Base-by-base conservation (phyloP, 805 yeast genomes). In the Saturnispora serradocipensis region DNA sequence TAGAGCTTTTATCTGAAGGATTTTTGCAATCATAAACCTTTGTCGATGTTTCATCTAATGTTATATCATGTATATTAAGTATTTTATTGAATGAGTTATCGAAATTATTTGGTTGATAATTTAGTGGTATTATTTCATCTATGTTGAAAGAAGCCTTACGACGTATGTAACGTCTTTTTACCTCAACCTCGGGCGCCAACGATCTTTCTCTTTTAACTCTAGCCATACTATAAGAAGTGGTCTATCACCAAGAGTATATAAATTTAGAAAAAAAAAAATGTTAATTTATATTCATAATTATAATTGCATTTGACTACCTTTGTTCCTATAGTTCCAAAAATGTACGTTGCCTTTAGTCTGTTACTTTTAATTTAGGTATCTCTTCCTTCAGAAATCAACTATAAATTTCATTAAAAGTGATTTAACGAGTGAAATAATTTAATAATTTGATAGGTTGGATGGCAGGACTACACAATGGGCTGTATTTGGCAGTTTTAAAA, bases 91-190 rank as follows among this genome's bases (percentile, higher is more conserved):
- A 78, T 36, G 61, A 65, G 52, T 73, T 75, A 5, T 60, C 56
- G 3, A 56, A 46, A 4, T 69, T 64, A 2, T 69, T 67, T 1
- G 81, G 78, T 58, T 76, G 82, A 78, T 78, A 78, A 61, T 78
- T 78, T 56, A 64, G 61, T 2, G 79, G 79, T 3, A 74, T 56
- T 34, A 61, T 62, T 2, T 64, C 63, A 48, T 66, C 70, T 7
- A 43, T 25, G 15, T 27, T 50, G 7, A 34, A 30, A 25, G 15
- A 15, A n/a, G 27, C 10, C 34, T 49, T 49, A 16, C 51, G 34
- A 25, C 47, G 42, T 16, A 35, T 27, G 20, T 49, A 49, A 16
- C 42, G 34, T 38, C 51, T 49, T 27, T 49, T 38, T 7, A 16
- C 50, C 9, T 40, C 45, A 2, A 28, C 47, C 15, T 43, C 39